Evolutionary conservation across 805 yeast species (phyloP).

Genomic region (Blastobotrys parvus): DNA sequence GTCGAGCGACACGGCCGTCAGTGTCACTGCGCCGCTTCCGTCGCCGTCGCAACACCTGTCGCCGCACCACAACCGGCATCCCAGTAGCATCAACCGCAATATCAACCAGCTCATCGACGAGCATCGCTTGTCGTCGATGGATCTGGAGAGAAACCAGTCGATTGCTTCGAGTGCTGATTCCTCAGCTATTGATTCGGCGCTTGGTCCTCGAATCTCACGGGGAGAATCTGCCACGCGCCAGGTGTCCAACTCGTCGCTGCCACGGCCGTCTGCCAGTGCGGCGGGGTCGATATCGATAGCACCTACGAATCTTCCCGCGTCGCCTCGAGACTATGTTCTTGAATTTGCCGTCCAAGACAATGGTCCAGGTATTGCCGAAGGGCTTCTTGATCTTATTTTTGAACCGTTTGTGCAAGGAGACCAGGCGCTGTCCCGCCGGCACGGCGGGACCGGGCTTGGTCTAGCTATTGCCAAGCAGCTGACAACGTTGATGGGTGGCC

Average conservation of each 20-base stretch:
- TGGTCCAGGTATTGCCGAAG: conserved; percentile 88
- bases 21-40: background rate
- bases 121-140: no score
- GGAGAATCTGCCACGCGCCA: no score
- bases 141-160: background rate
- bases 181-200: background rate
- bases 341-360: conserved; percentile 59
- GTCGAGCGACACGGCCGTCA: background rate
- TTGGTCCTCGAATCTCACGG: background rate
- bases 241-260: background rate
- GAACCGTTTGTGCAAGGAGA: conserved; percentile 98
- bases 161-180: background rate
- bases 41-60: background rate
- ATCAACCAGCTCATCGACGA: background rate
- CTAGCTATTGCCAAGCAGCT: conserved; percentile 82
- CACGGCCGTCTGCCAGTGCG: background rate
- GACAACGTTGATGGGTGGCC: conserved; percentile 86
- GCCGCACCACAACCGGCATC: background rate
- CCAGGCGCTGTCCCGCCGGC: conserved; percentile 80
- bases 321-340: conserved; percentile 1
- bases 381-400: conserved; percentile 74
- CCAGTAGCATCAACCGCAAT: background rate
- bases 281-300: background rate
- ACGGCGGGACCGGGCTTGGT: conserved; percentile 96
- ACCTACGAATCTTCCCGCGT: background rate